Evolutionary conservation across 1,139 yeast genomes (phyloP).

Genomic region (Candida buenavistaensis): DNA sequence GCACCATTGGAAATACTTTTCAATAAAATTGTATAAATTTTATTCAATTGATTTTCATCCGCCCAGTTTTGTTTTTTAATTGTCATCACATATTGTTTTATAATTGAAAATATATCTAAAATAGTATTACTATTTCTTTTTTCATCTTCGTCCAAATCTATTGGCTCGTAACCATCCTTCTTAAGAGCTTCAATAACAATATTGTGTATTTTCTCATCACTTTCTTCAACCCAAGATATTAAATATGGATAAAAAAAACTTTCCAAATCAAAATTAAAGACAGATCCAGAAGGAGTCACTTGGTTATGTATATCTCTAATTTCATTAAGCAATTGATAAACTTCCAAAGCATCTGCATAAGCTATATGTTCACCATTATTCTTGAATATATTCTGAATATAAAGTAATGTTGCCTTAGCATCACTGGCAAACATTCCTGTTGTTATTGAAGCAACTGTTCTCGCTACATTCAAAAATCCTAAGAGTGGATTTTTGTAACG

Average conservation of each 20-base stretch:
- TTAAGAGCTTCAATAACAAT: conserved; percentile 58
- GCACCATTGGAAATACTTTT: conserved; percentile 64
- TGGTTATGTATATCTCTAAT: conserved; percentile 56
- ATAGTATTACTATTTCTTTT: conserved; percentile 55
- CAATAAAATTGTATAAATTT: conserved; percentile 56
- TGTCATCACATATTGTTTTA: conserved; percentile 56
- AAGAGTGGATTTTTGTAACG: conserved; percentile 62
- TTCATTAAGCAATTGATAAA: conserved; percentile 57
- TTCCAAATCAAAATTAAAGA: conserved; percentile 61
- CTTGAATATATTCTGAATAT: conserved; percentile 47
- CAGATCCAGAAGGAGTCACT: conserved; percentile 34
- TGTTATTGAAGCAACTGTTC: conserved; percentile 55
- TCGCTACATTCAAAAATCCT: conserved; percentile 56
- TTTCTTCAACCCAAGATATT: conserved; percentile 54
- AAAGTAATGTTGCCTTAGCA: conserved; percentile 58
- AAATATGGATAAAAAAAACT: conserved; percentile 58
- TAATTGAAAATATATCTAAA: conserved; percentile 63
- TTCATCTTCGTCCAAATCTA: conserved; percentile 43
- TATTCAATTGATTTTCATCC: conserved; percentile 60
- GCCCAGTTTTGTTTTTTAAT: conserved; percentile 55
- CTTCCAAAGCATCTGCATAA: conserved; percentile 61
- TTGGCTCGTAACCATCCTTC: conserved; percentile 56
- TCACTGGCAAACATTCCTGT: conserved; percentile 66
- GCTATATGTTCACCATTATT: conserved; percentile 41
- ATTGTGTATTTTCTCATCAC: conserved; percentile 46